A percentile compares a stretch with the other conserved stretches of the same genome.
phyloP scores from a whole-genome alignment of 352 stramenopile species.

The Globisporangium paddicum region DNA sequence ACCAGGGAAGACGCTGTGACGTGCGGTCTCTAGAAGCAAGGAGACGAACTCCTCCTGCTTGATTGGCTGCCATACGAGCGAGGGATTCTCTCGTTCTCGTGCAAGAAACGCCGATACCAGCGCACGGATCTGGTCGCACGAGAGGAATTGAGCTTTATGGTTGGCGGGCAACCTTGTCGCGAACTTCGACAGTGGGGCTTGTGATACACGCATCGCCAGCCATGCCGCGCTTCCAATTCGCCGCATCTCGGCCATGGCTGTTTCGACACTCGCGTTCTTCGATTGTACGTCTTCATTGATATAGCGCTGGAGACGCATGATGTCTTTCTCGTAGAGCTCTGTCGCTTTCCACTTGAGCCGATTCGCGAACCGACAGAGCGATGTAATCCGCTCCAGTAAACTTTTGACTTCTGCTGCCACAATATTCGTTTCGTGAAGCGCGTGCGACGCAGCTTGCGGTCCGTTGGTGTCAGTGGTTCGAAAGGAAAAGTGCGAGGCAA shows the following conservation, averaged over 20 bases:
- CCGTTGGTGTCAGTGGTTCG: slow-evolving; percentile 15
- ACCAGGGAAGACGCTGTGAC: slow-evolving; percentile 25
- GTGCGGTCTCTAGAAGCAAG: slow-evolving; percentile 26
- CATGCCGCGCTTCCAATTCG: slow-evolving; percentile 13
- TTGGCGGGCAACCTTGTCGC: slow-evolving; percentile 6
- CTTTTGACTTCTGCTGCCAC: slow-evolving; percentile 17
- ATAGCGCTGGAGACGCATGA: slow-evolving; percentile 15
- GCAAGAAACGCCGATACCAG: slow-evolving; percentile 4
- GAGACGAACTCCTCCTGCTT: slow-evolving; percentile 32
- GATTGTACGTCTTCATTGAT: slow-evolving; percentile 24
- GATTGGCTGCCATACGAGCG: background rate
- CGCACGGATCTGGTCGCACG: slow-evolving; percentile 4
- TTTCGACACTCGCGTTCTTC: slow-evolving; percentile 30
- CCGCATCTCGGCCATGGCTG: slow-evolving; percentile 20
- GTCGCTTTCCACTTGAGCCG: slow-evolving; percentile 19
- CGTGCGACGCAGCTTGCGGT: slow-evolving; percentile 8
- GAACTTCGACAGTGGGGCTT: slow-evolving; percentile 2
- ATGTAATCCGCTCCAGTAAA: slow-evolving; percentile 23
- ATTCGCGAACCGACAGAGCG: slow-evolving; percentile 33
- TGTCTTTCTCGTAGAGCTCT: slow-evolving; percentile 22
- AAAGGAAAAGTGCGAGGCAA: slow-evolving; percentile 32
- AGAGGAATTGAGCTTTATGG: slow-evolving; percentile 14
- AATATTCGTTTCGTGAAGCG: slow-evolving; percentile 25
- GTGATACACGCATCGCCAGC: slow-evolving; percentile 7
- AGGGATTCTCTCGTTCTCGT: background rate